phyloP scores from a whole-genome alignment of 805 yeast genomes.

The Sungouiozyma ichnusensis region DNA sequence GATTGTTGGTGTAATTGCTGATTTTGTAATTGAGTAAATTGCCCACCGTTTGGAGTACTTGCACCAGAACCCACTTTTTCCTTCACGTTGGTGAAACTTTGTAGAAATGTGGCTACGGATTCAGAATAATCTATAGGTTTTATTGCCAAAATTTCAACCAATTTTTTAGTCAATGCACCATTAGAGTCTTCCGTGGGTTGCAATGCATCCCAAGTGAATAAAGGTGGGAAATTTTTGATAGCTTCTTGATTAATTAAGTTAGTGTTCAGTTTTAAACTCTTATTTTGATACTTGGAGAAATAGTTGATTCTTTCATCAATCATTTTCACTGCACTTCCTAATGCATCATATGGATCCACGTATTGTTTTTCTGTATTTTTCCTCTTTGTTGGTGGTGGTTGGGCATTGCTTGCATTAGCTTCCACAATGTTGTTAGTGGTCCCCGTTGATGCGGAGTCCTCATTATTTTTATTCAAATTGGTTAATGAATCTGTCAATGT shows the following conservation, averaged over 20 bases:
- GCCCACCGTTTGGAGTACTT: conserved; percentile 4
- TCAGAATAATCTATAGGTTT: conserved; percentile 27
- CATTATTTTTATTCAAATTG: conserved; percentile 3
- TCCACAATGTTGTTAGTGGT: conserved; percentile 19
- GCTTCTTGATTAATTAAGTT: conserved; percentile 21
- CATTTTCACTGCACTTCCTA: conserved; percentile 36
- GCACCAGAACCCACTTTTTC: conserved; percentile 8
- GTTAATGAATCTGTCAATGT: conserved; percentile 18
- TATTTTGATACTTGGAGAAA: conserved; percentile 30
- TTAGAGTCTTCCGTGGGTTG: conserved; percentile 28
- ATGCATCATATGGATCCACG: conserved; percentile 38
- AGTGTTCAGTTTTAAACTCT: conserved; percentile 32
- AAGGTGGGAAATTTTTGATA: conserved; percentile 32
- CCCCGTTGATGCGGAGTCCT: conserved; percentile 5
- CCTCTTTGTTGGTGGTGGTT: conserved; percentile 19
- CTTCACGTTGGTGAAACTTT: conserved; percentile 14
- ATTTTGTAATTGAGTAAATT: not conserved
- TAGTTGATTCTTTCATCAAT: conserved; percentile 38
- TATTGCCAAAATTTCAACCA: conserved; percentile 30
- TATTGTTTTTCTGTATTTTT: conserved; percentile 28
- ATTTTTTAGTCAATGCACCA: conserved; percentile 23
- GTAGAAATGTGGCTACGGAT: conserved; percentile 25
- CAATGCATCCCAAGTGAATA: conserved; percentile 39
- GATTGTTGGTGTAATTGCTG: conserved; percentile 25
- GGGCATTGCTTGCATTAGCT: conserved; percentile 14